A percentile compares a stretch with the other conserved stretches of the same genome.
Evolutionary conservation across 1,284 basidiomycete species (phyloP).

Genomic region (Boletus austroedulis): DNA sequence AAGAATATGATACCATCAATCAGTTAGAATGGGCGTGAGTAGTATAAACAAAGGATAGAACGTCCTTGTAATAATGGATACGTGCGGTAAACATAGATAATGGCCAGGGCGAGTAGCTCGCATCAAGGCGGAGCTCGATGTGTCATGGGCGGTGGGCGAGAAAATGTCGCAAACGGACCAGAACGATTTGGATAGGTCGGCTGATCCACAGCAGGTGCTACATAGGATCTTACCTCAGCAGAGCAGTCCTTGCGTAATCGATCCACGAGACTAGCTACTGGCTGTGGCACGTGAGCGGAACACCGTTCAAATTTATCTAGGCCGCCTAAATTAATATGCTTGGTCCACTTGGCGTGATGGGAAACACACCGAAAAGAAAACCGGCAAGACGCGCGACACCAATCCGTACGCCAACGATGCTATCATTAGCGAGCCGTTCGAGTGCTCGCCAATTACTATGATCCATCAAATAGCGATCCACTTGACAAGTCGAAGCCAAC

Average conservation of each 20-base stretch:
- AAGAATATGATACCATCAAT: slow-evolving; percentile 25
- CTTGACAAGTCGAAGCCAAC: slow-evolving; percentile 45
- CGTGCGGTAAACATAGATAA: neutral
- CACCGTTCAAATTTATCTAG: slow-evolving; percentile 28
- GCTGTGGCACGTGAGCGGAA: slow-evolving; percentile 23
- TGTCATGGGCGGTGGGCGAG: slow-evolving; percentile 34
- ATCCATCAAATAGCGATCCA: slow-evolving; percentile 48
- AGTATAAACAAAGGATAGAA: slow-evolving; percentile 18
- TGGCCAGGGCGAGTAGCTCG: neutral
- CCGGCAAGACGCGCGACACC: slow-evolving; percentile 72
- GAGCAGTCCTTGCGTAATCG: slow-evolving; percentile 48
- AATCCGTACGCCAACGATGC: slow-evolving; percentile 86
- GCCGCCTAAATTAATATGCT: slow-evolving; percentile 13
- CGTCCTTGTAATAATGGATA: slow-evolving; percentile 27
- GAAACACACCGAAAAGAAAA: slow-evolving; percentile 49
- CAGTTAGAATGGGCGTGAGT: slow-evolving; percentile 18
- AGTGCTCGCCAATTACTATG: slow-evolving; percentile 56
- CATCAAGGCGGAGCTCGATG: slow-evolving; percentile 14
- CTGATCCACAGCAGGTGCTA: slow-evolving; percentile 24
- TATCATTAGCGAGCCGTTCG: slow-evolving; percentile 59
- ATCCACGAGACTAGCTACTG: slow-evolving; percentile 39
- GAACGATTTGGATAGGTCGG: slow-evolving; percentile 13
- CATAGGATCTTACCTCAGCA: slow-evolving; percentile 48
- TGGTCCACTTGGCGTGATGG: neutral
- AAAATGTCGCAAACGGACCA: slow-evolving; percentile 35